Conservation (phyloP, 768 basidiomycete species). For the Lentinula raphanica region DNA sequence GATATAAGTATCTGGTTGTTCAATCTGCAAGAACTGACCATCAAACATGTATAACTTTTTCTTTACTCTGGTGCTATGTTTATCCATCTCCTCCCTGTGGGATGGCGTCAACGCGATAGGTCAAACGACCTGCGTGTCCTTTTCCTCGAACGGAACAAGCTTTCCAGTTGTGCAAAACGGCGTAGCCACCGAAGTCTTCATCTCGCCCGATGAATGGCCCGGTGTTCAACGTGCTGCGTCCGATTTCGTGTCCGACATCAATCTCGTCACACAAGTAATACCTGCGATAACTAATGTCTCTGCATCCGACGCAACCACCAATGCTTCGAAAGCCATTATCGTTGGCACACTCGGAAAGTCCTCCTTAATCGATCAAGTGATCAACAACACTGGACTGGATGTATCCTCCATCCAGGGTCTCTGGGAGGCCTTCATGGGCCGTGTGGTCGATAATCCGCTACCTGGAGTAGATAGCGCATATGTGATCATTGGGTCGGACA, state of each 20-base stretch:
- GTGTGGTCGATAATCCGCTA: constrained; percentile 48
- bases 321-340: constrained; percentile 44
- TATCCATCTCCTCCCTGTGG: background rate
- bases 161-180: constrained; percentile 43
- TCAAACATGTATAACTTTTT: background rate
- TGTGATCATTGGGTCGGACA: constrained; percentile 65
- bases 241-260: constrained; percentile 58
- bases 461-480: constrained; percentile 57
- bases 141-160: constrained; percentile 23
- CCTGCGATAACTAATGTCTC: constrained; percentile 50
- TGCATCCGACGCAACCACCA: constrained; percentile 18
- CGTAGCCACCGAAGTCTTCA: constrained; percentile 42
- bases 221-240: constrained; percentile 57
- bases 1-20: background rate
- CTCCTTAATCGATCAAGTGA: constrained; percentile 44
- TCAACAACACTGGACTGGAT: constrained; percentile 49
- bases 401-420: constrained; percentile 53
- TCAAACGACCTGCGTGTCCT: constrained; percentile 43
- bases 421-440: constrained; percentile 61
- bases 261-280: constrained; percentile 50
- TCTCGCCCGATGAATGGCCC: constrained; percentile 55
- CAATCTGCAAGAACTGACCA: background rate
- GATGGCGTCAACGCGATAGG: constrained; percentile 35
- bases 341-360: constrained; percentile 61
- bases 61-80: background rate